Percentiles rank a stretch among this genome's conserved stretches.
Conservation (phyloP, 1,284 basidiomycete genomes). For the Austroboletus novae-zelandiae region DNA sequence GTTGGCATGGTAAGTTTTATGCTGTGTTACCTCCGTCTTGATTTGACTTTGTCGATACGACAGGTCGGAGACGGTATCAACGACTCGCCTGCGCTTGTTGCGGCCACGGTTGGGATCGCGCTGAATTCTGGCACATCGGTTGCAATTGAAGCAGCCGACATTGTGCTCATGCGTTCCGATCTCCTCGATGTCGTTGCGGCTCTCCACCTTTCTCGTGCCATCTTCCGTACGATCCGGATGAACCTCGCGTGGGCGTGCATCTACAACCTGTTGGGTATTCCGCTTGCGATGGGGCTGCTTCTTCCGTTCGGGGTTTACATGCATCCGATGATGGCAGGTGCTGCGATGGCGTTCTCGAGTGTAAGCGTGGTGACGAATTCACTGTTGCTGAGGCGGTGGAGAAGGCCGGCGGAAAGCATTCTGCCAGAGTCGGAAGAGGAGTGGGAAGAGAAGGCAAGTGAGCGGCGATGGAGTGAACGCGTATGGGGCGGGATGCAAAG, state of each 20-base stretch:
- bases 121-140: constrained; percentile 95
- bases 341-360: constrained; percentile 96
- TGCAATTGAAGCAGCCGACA: constrained; percentile 96
- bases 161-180: constrained; percentile 96
- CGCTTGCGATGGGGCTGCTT: constrained; percentile 97
- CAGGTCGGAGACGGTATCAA: constrained; percentile 99
- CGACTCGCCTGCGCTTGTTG: constrained; percentile 95
- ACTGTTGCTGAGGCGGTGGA: constrained; percentile 86
- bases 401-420: constrained; percentile 64
- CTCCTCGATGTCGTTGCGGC: constrained; percentile 96
- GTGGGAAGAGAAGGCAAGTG: constrained; percentile 26
- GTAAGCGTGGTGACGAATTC: constrained; percentile 95
- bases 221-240: constrained; percentile 87
- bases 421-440: constrained; percentile 56
- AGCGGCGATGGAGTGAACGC: constrained; percentile 4
- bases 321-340: constrained; percentile 97
- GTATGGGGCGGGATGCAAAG: constrained; percentile 47
- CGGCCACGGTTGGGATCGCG: constrained; percentile 94
- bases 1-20: constrained; percentile 79
- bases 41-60: not conserved
- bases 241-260: constrained; percentile 92
- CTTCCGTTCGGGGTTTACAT: constrained; percentile 90
- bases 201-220: constrained; percentile 84
- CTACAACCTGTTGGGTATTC: constrained; percentile 94
- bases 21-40: not conserved